Evolutionary conservation across 75 land plant species (phyloP).

Genomic region (Adiantum capillusveneris): DNA sequence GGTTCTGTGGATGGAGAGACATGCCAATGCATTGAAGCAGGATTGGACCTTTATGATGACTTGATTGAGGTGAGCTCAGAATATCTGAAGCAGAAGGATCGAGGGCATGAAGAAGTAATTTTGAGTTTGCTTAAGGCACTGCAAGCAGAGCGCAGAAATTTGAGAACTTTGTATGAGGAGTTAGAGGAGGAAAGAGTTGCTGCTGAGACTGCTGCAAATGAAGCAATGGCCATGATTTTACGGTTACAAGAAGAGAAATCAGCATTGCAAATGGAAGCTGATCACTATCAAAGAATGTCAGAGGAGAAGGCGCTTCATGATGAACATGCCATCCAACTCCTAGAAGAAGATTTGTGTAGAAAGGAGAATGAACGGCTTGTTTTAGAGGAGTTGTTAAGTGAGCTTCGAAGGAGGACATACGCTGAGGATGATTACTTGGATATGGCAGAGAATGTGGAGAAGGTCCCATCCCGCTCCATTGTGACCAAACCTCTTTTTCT

Average conservation of each 20-base stretch:
- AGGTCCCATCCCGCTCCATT: no score
- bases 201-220: slow-evolving; percentile 42
- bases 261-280: slow-evolving; percentile 34
- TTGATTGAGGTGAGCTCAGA: no score
- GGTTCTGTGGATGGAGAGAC: no score
- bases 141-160: slow-evolving; percentile 15
- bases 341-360: slow-evolving; percentile 19
- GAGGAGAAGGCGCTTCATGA: slow-evolving; percentile 38
- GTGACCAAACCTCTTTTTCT: no score
- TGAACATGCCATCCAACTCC: slow-evolving; percentile 21
- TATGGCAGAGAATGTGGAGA: no score
- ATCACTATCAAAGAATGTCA: slow-evolving; percentile 36
- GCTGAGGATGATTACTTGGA: no score
- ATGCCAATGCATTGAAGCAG: no score
- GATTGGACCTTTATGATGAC: no score
- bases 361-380: slow-evolving; percentile 1
- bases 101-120: neutral
- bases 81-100: no score
- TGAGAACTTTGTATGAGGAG: slow-evolving; percentile 16
- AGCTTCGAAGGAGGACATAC: neutral
- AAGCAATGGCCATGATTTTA: slow-evolving; percentile 43
- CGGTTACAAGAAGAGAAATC: slow-evolving; percentile 51
- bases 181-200: slow-evolving; percentile 48
- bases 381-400: slow-evolving; percentile 1
- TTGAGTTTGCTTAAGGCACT: slow-evolving; percentile 7